Evolutionary conservation across 2,329 filamentous ascomycete genomes (phyloP), one percentile per base, ranked within the genome.

Genomic region (Diaporthe citrichinensis): DNA sequence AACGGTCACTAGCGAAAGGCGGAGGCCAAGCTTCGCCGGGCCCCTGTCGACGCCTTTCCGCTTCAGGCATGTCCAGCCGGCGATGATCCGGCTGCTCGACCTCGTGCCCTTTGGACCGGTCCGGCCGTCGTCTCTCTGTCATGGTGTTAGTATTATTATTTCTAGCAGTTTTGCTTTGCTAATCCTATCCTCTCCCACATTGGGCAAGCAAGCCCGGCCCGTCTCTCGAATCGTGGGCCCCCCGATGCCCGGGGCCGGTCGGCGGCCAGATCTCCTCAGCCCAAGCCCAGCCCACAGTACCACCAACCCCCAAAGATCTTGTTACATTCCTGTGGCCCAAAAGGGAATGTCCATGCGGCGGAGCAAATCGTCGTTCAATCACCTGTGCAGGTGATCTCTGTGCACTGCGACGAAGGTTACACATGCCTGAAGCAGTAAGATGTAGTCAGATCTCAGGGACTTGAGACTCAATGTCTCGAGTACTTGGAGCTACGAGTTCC

Each of bases 61-160:
- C 23, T 68, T 76, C 36, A 71, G 75, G 75, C 46, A 76, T 68
- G 75, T 75, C 68, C 75, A 76, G 73, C 75, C 75, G 75, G 55
- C 36, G 14, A 36, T 23, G 44, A 62, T 39, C 73, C 73, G 73
- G 72, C 53, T 25, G 15, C 41, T 53, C 41, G 34, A 39, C 41
- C 36, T 62, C 36, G n/a, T 55, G 46, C 55, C 34, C 34, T 55
- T 10, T 36, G 39, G 31, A 67, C 72, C 61, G 68, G 68, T 31
- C 75, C 68, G 73, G 75, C 72, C 31, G 57, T 41, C 61, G 41
- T 65, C 10, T 34, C 39, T 15, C 36, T 46, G 46, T 34, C n/a
- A 53, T 53, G 39, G 20, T 58, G 9, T n/a, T 51, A 55, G 36
- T 7, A 23, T 49, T 44, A 34, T 17, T 46, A 23, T 62, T 34